Evolutionary conservation across 2,329 filamentous ascomycete species (phyloP).

Genomic region (Penicillium sp.): DNA sequence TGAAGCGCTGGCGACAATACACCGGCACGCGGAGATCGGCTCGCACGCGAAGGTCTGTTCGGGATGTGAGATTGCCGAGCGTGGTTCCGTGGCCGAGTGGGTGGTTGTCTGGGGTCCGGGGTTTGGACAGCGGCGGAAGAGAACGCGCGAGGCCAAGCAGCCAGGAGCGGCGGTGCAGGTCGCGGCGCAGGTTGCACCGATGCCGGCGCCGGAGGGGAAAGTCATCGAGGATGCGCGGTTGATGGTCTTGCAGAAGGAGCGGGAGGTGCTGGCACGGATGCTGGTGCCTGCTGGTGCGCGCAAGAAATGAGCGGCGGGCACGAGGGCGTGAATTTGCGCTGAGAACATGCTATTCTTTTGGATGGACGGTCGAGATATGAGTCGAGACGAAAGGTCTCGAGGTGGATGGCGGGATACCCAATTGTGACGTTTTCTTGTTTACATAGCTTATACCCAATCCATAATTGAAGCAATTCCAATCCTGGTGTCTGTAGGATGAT

Average conservation of each 20-base stretch:
- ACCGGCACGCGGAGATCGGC: constrained; percentile 34
- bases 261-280: constrained; percentile 64
- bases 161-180: constrained; percentile 17
- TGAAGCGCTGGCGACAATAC: constrained; percentile 47
- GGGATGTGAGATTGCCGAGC: constrained; percentile 57
- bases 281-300: constrained; percentile 45
- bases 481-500: no score
- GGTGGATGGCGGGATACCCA: no score
- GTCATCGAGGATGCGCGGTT: constrained; percentile 63
- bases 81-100: constrained; percentile 61
- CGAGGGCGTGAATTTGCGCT: no score
- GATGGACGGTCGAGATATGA: no score
- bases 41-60: constrained; percentile 68
- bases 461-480: no score
- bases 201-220: constrained; percentile 50
- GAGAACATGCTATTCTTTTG: no score
- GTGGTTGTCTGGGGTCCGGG: constrained; percentile 69
- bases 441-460: not conserved
- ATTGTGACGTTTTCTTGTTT: no score
- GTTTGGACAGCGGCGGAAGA: constrained; percentile 37
- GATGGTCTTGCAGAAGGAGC: constrained; percentile 63
- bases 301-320: constrained; percentile 35
- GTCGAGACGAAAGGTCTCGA: no score
- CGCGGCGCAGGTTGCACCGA: constrained; percentile 19
- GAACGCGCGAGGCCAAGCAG: constrained; percentile 35